These are phyloP conservation scores for Pseudozyma hubeiensis DNA, from an alignment of 1,284 basidiomycete genomes.

Conservation along the genomic window DNA sequence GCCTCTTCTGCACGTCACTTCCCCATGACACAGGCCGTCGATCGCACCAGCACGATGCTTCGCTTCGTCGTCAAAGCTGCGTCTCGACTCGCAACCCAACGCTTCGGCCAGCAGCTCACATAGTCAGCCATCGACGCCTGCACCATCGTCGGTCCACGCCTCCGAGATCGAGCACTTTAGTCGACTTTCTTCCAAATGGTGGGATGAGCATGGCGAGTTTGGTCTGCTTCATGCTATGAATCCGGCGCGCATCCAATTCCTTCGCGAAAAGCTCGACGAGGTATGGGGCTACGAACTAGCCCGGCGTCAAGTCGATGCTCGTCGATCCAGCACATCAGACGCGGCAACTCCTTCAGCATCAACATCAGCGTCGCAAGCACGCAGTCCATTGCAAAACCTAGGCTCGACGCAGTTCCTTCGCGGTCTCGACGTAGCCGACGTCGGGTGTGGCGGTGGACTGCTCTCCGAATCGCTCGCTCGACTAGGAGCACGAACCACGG, in stretches of 20 bases:
- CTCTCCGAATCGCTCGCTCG: constrained; percentile 91
- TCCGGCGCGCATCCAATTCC: constrained; percentile 84
- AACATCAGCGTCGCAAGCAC: constrained; percentile 50
- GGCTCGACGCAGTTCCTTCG: constrained; percentile 62
- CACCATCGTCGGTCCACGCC: constrained; percentile 53
- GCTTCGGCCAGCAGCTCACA: not conserved
- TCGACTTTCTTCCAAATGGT: constrained; percentile 90
- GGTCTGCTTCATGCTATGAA: constrained; percentile 94
- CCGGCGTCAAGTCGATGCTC: constrained; percentile 25
- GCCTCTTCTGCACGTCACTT: not conserved
- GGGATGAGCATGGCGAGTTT: constrained; percentile 95
- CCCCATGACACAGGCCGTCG: not conserved
- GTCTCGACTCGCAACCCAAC: constrained; percentile 34
- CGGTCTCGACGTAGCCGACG: constrained; percentile 80
- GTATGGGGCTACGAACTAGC: constrained; percentile 63
- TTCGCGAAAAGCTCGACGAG: constrained; percentile 78
- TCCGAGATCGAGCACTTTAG: constrained; percentile 84
- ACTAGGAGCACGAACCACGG: constrained; percentile 85
- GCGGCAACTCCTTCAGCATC: constrained; percentile 68
- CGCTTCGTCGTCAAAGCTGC: constrained; percentile 33
- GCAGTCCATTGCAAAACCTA: constrained; percentile 63
- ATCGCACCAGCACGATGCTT: constrained; percentile 18
- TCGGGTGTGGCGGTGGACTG: constrained; percentile 95
- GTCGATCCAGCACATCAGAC: not conserved
- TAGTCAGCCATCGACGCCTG: not conserved